Evolutionary conservation across 805 yeast genomes (phyloP).

Genomic region (Metschnikowia picachoensis): DNA sequence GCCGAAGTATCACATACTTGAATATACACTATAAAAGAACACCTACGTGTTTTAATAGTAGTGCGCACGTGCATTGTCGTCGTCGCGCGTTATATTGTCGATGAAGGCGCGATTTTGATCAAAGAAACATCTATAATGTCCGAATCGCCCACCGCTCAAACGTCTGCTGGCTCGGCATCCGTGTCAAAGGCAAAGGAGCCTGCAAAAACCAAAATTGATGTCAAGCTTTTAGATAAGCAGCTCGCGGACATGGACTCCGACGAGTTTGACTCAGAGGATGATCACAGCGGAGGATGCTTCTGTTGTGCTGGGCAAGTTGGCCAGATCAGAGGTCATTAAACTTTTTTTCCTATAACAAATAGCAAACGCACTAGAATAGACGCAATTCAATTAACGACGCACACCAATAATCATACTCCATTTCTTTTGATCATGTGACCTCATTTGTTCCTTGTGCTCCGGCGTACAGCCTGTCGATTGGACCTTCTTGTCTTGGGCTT

Average conservation of each 20-base stretch:
- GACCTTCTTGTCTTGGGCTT: constrained; percentile 15
- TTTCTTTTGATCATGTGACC: not conserved
- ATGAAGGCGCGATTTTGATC: too few relatives aligned
- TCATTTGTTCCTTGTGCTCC: constrained; percentile 14
- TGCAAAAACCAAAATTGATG: constrained; percentile 11
- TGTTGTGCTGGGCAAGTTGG: constrained; percentile 19
- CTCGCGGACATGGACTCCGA: constrained; percentile 19
- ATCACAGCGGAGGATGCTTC: constrained; percentile 12
- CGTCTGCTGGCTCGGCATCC: not conserved
- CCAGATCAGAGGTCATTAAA: constrained; percentile 5
- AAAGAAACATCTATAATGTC: too few relatives aligned
- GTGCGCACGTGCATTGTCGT: not conserved
- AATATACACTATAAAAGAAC: too few relatives aligned
- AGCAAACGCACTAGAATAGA: too few relatives aligned
- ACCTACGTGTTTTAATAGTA: too few relatives aligned
- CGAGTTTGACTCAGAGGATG: constrained; percentile 18
- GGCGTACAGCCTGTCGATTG: constrained; percentile 13
- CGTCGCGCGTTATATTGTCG: too few relatives aligned
- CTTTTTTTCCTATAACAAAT: not conserved
- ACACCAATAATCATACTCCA: not conserved
- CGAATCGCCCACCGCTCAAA: too few relatives aligned
- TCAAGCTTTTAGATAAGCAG: constrained; percentile 18
- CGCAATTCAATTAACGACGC: not conserved
- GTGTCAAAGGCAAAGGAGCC: not conserved
- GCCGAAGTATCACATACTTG: too few relatives aligned